Evolutionary conservation across 441 rosid genomes (phyloP).

Genomic region (Syzygium malaccense): DNA sequence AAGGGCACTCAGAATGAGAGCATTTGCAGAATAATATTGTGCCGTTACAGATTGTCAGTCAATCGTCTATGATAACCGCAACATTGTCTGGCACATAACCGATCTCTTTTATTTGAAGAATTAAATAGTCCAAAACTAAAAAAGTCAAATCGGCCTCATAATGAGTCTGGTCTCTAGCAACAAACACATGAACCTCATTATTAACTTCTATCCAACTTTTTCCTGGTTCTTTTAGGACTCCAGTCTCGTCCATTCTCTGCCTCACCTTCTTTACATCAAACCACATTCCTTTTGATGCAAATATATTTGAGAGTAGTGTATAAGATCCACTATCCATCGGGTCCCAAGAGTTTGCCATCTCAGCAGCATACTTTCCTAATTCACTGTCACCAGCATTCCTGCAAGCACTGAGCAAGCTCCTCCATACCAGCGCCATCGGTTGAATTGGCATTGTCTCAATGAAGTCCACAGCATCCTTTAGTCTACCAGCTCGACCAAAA

Average conservation of each 20-base stretch:
- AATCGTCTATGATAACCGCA: neutral
- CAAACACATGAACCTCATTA: slow-evolving; percentile 34
- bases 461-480: slow-evolving; percentile 52
- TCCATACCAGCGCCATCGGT: slow-evolving; percentile 47
- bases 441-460: slow-evolving; percentile 45
- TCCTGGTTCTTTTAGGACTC: slow-evolving; percentile 65
- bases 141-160: slow-evolving; percentile 21
- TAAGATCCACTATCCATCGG: slow-evolving; percentile 61
- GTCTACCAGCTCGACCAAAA: slow-evolving; percentile 52
- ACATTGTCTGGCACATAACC: slow-evolving; percentile 2
- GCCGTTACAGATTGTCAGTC: neutral
- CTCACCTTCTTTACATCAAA: slow-evolving; percentile 52
- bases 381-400: slow-evolving; percentile 38
- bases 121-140: slow-evolving; percentile 31
- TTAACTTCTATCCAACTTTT: slow-evolving; percentile 52
- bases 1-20: neutral
- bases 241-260: slow-evolving; percentile 47
- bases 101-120: slow-evolving; percentile 31
- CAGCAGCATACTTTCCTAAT: slow-evolving; percentile 54
- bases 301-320: slow-evolving; percentile 47
- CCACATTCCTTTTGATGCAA: slow-evolving; percentile 72
- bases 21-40: neutral
- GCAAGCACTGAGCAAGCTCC: slow-evolving; percentile 59
- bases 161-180: slow-evolving; percentile 47
- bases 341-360: slow-evolving; percentile 53